Evolutionary conservation across 495 filamentous ascomycete species (phyloP).

Genomic region (Collariella sp.): DNA sequence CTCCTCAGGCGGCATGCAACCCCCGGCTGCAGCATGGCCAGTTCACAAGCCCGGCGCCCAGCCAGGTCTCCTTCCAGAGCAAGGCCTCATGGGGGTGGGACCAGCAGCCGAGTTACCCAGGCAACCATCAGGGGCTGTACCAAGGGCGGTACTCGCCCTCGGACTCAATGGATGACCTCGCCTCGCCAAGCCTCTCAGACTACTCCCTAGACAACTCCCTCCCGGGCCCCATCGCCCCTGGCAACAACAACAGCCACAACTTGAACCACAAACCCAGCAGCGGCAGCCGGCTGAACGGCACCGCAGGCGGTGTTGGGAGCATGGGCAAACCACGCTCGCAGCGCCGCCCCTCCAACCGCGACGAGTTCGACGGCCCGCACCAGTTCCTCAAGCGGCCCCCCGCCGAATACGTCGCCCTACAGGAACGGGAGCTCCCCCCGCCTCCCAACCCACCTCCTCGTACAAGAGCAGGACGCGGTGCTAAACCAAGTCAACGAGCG

Average conservation of each 20-base stretch:
- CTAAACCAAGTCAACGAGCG: conserved; percentile 72
- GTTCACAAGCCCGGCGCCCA: conserved; percentile 22
- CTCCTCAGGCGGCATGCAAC: conserved; percentile 28
- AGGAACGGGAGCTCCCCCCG: conserved; percentile 72
- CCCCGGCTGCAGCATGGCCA: conserved; percentile 28
- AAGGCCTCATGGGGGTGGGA: conserved; percentile 35
- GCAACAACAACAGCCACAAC: conserved; percentile 30
- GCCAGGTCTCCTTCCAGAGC: conserved; percentile 25
- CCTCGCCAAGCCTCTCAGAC: conserved; percentile 36
- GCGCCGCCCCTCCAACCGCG: conserved; percentile 67
- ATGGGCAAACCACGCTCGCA: conserved; percentile 50
- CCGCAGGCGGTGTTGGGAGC: background rate
- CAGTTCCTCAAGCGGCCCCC: conserved; percentile 65
- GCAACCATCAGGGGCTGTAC: conserved; percentile 5
- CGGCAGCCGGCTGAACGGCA: conserved; percentile 37
- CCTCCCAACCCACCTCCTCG: conserved; percentile 72
- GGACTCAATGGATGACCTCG: conserved; percentile 42
- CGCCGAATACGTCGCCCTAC: conserved; percentile 55
- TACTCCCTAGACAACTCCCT: conserved; percentile 34
- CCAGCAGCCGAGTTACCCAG: conserved; percentile 13
- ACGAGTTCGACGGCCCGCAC: conserved; percentile 82
- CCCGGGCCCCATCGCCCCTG: conserved; percentile 24
- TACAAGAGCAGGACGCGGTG: conserved; percentile 76
- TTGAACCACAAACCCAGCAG: background rate
- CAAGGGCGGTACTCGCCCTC: conserved; percentile 35